Evolutionary conservation across 805 yeast species (phyloP), one percentile per base, ranked within the genome.

Genomic region (Scheffersomyces ergatensis): DNA sequence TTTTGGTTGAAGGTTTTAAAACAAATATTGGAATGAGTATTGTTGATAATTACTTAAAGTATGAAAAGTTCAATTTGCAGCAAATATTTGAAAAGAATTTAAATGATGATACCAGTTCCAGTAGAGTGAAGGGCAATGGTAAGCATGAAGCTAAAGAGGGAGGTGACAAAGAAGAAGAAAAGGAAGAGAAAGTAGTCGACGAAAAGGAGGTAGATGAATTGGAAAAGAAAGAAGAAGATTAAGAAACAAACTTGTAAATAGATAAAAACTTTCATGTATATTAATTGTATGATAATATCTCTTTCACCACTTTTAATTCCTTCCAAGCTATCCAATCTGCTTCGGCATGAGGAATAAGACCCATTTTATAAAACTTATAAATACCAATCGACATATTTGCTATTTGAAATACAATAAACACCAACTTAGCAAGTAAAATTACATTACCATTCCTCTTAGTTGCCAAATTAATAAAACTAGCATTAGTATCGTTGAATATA

Each of bases 281-380:
- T 29, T 15, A 29, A 29, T 29, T 26, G 29, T 23, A 8, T 12
- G 36, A 36, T 31, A 43, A 36, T 13, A 30, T 29, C 20, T 52
- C 47, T 30, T 33, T 40, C 33, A 63, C 62, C 3, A 39, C 44
- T 3, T 70, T 49, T 5, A 72, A 66, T 2, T 50, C 52, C 56
- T 89, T 95, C 90, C 95, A 90, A 5, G 89, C 81, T 14, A 92
- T 65, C 98, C 98, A 93, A 58, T 92, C 99, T 49, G 95, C 83
- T 34, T 75, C 75, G 27, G 81, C 83, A 51, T 85, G 87, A 17
- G 99, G 99, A 44, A 92, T 80, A 48, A 92, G 68, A 0, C 97
- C 98, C 97, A 92, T 87, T 17, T 74, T 69, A 51, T 85, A 81
- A 44, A 93, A 66, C 60, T 93, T 93, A 80, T 88, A 89, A 14